Base-by-base conservation (phyloP, 768 basidiomycete genomes). In the Suillus sp. region DNA sequence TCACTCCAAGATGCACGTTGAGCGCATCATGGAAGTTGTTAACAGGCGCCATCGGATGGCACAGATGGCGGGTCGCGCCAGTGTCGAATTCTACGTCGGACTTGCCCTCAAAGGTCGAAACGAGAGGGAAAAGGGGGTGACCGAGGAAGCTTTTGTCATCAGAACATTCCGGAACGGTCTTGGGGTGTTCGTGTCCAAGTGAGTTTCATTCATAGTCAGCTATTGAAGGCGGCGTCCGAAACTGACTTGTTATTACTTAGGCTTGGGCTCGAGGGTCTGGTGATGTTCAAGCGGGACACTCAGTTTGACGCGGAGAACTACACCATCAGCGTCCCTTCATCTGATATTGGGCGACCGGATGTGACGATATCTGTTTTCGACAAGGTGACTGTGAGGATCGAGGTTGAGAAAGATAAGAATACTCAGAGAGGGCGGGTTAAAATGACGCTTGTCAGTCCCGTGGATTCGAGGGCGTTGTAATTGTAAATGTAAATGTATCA, bases 71-170 rank as follows among this genome's bases (percentile, higher is more conserved):
- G 89, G 96, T 4, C 83, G 97, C 16, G 97, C 97, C 0, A 96
- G 94, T 72, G 91, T 98, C 37, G 96, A 99, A 76, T 99, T 99
- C 68, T 99, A 97, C 70, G 95, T 98, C 32, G 96, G 96, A 0
- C 78, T 99, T 18, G 95, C 96, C 4, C 77, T 99, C 65, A 94
- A 93, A 67, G 86, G 84, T 2, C 81, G 88, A 16, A 83, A 83
- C 51, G 72, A 80, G 66, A 72, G 74, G 62, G 86, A 69, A 63
- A 78, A 61, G 14, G 74, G 77, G 13, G 88, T 93, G 13, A 76
- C 70, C 3, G 94, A 96, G 69, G 92, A 95, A 38, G 95, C 94
- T 5, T 96, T 92, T 71, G 94, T 99, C 51, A 96, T 99, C 62
- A 82, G 96, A 65, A 88, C 91, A 4, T 99, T 99, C 78, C 83